Evolutionary conservation across 2,329 filamentous ascomycete genomes (phyloP), one percentile per base, ranked within the genome.

Genomic region (Arthrobotrys conoides): DNA sequence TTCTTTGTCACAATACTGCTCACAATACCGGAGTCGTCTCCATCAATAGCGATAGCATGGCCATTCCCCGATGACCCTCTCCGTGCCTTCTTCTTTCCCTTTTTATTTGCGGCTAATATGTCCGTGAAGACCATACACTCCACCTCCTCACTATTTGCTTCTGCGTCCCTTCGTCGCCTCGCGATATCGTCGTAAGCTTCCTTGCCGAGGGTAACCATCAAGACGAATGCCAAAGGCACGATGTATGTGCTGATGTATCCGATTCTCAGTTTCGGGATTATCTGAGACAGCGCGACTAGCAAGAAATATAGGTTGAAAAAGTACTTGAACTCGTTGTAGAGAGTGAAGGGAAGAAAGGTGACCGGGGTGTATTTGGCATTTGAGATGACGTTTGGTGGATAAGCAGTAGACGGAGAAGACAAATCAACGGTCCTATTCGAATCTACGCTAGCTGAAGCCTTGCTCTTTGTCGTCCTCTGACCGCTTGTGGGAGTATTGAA

Each of bases 231-330:
- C 80, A 99, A 85, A 0, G 96, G 96, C 20, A 93, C 94, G 84
- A 98, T 90, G 82, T 99, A 99, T 0, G 96, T 98, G 33, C 93
- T 93, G 79, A 99, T 88, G 84, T 97, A 98, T 71, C 96, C 96
- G 81, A 99, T 97, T 69, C 94, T 90, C 69, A 99, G 86, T 22
- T 92, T 89, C 3, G 94, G 94, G 82, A 99, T 94, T 51, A 93
- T 91, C 85, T 99, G 96, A 44, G 95, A 98, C 63, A 98, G 85
- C 5, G 96, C 96, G 63, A 99, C 96, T 27, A 98, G 90, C 71
- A 99, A 87, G 84, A 99, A 99, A 84, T 99, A 99, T 87, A 98
- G 93, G 88, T 99, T 99, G 88, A 99, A 97, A 86, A 99, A 99
- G 87, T 98, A 99, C 76, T 95, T 97, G 84, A 99, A 99, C 84